A percentile compares a stretch with the other conserved stretches of the same genome.
phyloP scores from a whole-genome alignment of 352 stramenopile species.

The Pythium oligandrum region DNA sequence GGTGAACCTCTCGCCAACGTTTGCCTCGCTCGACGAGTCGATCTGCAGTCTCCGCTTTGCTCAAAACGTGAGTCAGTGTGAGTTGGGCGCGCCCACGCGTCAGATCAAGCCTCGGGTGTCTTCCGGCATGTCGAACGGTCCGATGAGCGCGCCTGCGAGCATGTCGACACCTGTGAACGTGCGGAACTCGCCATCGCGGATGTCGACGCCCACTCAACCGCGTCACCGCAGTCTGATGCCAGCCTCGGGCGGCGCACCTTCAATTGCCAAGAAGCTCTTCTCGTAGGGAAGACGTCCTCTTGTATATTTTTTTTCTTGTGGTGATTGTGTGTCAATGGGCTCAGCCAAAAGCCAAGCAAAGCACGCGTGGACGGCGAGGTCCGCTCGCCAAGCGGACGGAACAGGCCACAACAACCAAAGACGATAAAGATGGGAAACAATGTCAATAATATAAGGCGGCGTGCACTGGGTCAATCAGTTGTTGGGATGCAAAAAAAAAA shows the following conservation, averaged over 20 bases:
- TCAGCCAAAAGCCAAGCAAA: too few relatives aligned
- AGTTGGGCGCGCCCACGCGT: conserved; percentile 92
- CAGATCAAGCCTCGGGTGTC: conserved; percentile 71
- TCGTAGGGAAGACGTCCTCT: conserved; percentile 11
- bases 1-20: conserved; percentile 97
- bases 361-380: too few relatives aligned
- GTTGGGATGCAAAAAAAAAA: not conserved
- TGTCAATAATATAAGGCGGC: conserved; percentile 1
- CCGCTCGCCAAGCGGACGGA: too few relatives aligned
- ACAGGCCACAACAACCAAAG: too few relatives aligned
- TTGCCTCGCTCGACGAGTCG: conserved; percentile 93
- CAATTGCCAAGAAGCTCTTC: conserved; percentile 33
- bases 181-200: conserved; percentile 18
- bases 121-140: conserved; percentile 10
- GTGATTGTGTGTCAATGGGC: too few relatives aligned
- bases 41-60: conserved; percentile 98
- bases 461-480: not conserved
- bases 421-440: not conserved
- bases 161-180: conserved; percentile 13
- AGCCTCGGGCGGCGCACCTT: conserved; percentile 9
- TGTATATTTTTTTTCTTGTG: too few relatives aligned
- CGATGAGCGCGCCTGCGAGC: conserved; percentile 22
- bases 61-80: conserved; percentile 95
- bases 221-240: conserved; percentile 9
- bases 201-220: conserved; percentile 3